phyloP scores from a whole-genome alignment of 1,284 basidiomycete genomes.

The Irpex rosettiformis region DNA sequence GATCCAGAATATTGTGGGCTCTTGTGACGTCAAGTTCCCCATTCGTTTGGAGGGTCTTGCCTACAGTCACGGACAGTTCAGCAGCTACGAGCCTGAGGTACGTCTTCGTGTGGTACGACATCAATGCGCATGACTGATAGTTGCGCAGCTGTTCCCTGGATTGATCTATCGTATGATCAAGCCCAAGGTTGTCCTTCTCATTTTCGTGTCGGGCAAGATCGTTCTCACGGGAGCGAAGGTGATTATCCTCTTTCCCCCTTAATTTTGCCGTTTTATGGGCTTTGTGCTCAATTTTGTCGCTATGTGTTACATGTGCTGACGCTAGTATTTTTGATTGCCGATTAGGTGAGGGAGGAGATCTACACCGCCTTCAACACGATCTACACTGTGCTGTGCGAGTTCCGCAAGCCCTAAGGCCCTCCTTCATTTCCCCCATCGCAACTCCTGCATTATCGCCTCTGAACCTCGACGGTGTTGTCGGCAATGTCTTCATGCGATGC shows the following conservation, averaged over 20 bases:
- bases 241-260: constrained; percentile 26
- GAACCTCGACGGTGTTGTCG: constrained; percentile 12
- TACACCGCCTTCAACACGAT: constrained; percentile 99
- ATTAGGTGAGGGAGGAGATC: constrained; percentile 95
- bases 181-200: constrained; percentile 97
- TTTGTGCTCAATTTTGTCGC: background rate
- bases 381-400: constrained; percentile 91
- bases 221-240: constrained; percentile 99
- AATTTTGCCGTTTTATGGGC: background rate
- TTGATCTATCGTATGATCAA: constrained; percentile 99
- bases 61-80: constrained; percentile 98
- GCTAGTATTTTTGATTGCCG: constrained; percentile 26
- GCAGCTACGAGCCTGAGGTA: constrained; percentile 96
- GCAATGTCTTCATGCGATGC: background rate
- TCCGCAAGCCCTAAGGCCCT: constrained; percentile 69
- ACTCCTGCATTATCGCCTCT: constrained; percentile 9
- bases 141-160: constrained; percentile 88
- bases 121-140: constrained; percentile 8
- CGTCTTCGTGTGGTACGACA: constrained; percentile 23
- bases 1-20: constrained; percentile 99
- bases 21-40: constrained; percentile 99
- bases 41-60: constrained; percentile 97
- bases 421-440: constrained; percentile 3
- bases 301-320: constrained; percentile 34
- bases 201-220: constrained; percentile 99